Base-by-base conservation (phyloP, 768 basidiomycete genomes). In the Leccinellum luteum region DNA sequence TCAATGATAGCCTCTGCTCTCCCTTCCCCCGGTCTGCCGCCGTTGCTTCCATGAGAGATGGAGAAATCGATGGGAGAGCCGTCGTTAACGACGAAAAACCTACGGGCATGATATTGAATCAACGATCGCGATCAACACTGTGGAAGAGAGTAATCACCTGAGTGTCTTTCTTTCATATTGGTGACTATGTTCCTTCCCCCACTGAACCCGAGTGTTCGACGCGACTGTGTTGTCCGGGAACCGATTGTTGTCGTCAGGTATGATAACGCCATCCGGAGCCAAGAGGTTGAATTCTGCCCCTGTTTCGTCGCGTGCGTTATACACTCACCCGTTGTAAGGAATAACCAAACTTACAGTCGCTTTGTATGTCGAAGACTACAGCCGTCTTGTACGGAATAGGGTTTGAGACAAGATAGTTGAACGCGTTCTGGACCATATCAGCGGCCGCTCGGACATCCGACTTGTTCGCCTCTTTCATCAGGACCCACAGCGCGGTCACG, bases 221-320 rank as follows among this genome's bases (percentile, higher is more conserved):
- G 38, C 51, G 2, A 54, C 56, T 9, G 52, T 60, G 12, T 28
- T 54, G 19, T 3, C 6, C 7, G 51, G 56, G 47, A 34, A 58
- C n/a, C 47, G 41, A 28, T 54, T 6, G 0, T 5, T 1, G 27
- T 4, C 1, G 7, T 60, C 48, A 5, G 57, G 41, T 2, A 58
- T 31, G 48, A 59, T 51, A 9, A 53, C 48, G 3, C 30, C 48
- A 1, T 35, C 9, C 28, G 59, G 57, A 17, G 59, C 52, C 41
- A 60, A 50, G 51, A 60, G 56, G 57, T 54, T 60, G 19, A 60
- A 58, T 48, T 60, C 56, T 14, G 38, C 51, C 56, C 59, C 56
- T 60, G 32, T 27, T 21, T n/a, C 5, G 27, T 41, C 48, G 15
- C 3, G 14, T 31, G 7, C 21, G 43, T 31, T 17, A 31, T 31